phyloP scores from a whole-genome alignment of 768 basidiomycete genomes.

The Clitopilus passeckerianus region DNA sequence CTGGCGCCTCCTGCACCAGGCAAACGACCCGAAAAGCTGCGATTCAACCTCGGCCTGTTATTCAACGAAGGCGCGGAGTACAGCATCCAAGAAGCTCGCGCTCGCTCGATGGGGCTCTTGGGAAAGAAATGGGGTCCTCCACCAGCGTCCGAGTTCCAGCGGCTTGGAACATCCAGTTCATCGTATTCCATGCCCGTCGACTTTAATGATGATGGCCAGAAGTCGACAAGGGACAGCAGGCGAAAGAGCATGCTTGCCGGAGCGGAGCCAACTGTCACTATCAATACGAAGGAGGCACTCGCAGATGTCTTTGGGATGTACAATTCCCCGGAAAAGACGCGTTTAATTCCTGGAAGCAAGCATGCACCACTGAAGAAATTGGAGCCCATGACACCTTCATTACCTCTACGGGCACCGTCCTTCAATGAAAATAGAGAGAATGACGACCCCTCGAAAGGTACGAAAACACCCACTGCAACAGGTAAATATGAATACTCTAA shows the following conservation, averaged over 20 bases:
- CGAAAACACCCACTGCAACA: conserved; percentile 31
- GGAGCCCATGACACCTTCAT: conserved; percentile 48
- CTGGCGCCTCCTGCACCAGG: conserved; percentile 63
- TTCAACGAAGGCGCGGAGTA: conserved; percentile 79
- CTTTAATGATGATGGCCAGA: conserved; percentile 57
- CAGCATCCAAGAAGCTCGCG: conserved; percentile 79
- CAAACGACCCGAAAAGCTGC: conserved; percentile 67
- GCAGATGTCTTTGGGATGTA: conserved; percentile 96
- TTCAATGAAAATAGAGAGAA: conserved; percentile 36
- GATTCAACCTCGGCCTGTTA: conserved; percentile 63
- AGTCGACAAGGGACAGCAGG: conserved; percentile 29
- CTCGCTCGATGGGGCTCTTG: conserved; percentile 75
- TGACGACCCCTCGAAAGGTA: conserved; percentile 34
- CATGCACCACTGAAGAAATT: conserved; percentile 68
- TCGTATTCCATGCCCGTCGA: conserved; percentile 40
- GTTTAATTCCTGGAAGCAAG: conserved; percentile 58
- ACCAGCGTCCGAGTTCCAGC: conserved; percentile 40
- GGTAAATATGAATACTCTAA: neutral
- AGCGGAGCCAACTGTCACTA: conserved; percentile 84
- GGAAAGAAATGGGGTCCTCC: conserved; percentile 80
- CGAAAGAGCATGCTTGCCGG: conserved; percentile 41
- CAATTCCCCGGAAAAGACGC: conserved; percentile 83
- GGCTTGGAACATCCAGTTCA: conserved; percentile 21
- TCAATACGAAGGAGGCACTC: conserved; percentile 94
- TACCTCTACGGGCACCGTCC: conserved; percentile 26